phyloP scores from a whole-genome alignment of 2,329 filamentous ascomycete genomes.

The Verticillium klebahnii region DNA sequence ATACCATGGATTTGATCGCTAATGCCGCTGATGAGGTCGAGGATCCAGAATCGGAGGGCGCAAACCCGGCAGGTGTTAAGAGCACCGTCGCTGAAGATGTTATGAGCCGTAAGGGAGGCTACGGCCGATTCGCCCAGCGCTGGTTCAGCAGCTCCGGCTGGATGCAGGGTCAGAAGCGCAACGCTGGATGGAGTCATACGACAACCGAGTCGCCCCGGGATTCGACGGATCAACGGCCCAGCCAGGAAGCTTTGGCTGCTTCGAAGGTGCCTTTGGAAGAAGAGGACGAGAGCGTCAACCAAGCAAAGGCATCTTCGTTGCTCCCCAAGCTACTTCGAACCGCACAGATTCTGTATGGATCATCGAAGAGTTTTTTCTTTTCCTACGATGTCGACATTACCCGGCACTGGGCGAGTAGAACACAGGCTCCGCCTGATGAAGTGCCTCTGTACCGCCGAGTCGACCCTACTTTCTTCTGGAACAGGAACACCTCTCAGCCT shows the following conservation, averaged over 20 bases:
- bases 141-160: slow-evolving; percentile 90
- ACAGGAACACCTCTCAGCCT: slow-evolving; percentile 66
- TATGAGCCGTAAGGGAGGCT: slow-evolving; percentile 74
- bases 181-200: slow-evolving; percentile 60
- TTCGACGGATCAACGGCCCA: slow-evolving; percentile 9
- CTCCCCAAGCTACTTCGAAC: slow-evolving; percentile 82
- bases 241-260: slow-evolving; percentile 9
- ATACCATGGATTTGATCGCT: slow-evolving; percentile 32
- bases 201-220: slow-evolving; percentile 8
- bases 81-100: slow-evolving; percentile 84
- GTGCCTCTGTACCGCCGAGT: slow-evolving; percentile 66
- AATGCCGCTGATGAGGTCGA: slow-evolving; percentile 38
- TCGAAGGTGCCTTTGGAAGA: slow-evolving; percentile 35
- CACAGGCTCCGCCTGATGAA: slow-evolving; percentile 37
- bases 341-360: slow-evolving; percentile 77
- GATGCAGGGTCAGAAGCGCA: slow-evolving; percentile 65
- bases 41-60: slow-evolving; percentile 28
- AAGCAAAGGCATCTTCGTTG: slow-evolving; percentile 42
- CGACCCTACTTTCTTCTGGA: slow-evolving; percentile 88
- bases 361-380: slow-evolving; percentile 85
- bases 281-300: slow-evolving; percentile 17
- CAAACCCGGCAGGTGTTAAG: slow-evolving; percentile 21
- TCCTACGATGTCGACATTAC: slow-evolving; percentile 95
- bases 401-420: slow-evolving; percentile 45
- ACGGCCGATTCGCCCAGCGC: slow-evolving; percentile 81